Base-by-base conservation (phyloP, 176 grass and related monocot species). In the Zea luxurians region DNA sequence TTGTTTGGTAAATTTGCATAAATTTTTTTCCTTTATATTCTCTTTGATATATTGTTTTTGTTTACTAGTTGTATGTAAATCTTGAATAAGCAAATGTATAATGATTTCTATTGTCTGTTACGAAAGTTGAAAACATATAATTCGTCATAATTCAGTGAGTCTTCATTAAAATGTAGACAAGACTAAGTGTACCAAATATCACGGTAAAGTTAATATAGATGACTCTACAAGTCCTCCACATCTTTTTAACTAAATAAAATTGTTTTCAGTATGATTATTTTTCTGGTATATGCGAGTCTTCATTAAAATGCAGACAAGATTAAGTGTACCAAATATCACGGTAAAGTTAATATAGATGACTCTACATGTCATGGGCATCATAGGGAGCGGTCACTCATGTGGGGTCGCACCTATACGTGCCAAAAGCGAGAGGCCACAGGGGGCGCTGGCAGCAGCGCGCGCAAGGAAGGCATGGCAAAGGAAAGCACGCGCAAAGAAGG, bases 31-130 rank as follows among this genome's bases (percentile, higher is more conserved):
- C 5, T 65, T 34, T 57, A 48, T 63, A 42, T 10, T 73, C 58
- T 72, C 12, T 37, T 10, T 78, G 44, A 48, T 61, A 0, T 8
- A 42, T 16, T 80, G 37, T 15, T 65, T 7, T 50, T 64, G 18
- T 40, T 52, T 50, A 58, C 53, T 50, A 52, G 9, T 66, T 78
- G 17, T 78, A 55, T 67, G 10, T 38, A 40, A 78, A 78, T 4
- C 35, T 78, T 65, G 11, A 61, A 61, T 61, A 75, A 12, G 43
- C 3, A 35, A 47, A 10, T 35, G 20, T 34, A 60, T 61, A 61
- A 12, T 48, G 6, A 35, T 20, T 50, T 78, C 10, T 38, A 53
- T 66, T 49, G 1, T 65, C 34, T 52, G 47, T 52, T 11, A 20
- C 20, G n/a, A 20, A 58, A 58, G 54, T 37, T 45, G n/a, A 21